phyloP scores from a whole-genome alignment of 208 protist genomes.

The Wallacemonas collosoma region DNA sequence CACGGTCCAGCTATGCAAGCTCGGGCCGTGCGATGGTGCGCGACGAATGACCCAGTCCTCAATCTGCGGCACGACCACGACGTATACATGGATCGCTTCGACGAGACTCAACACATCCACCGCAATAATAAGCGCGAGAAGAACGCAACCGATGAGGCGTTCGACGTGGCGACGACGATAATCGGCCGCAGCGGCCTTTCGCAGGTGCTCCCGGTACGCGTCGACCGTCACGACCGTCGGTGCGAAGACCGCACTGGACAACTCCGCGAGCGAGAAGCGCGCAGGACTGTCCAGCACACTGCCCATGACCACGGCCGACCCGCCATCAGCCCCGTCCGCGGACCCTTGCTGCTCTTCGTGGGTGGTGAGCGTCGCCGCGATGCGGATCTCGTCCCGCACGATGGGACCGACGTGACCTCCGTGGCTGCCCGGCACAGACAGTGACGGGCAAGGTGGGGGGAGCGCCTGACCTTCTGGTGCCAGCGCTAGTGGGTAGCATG shows the following conservation, averaged over 20 bases:
- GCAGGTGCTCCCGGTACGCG: neutral
- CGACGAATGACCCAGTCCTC: neutral
- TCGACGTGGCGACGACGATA: neutral
- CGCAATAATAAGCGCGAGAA: constrained; percentile 1
- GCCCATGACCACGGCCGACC: neutral
- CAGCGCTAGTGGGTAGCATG: neutral
- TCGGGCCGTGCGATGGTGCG: neutral
- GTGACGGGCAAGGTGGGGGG: neutral
- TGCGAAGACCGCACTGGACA: neutral
- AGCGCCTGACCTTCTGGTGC: neutral
- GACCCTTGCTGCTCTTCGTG: neutral
- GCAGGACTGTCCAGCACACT: neutral
- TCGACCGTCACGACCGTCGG: neutral
- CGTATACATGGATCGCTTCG: neutral
- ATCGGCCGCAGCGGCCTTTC: neutral
- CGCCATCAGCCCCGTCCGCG: too few species aligned
- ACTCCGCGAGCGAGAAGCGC: constrained; percentile 1
- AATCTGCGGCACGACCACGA: neutral
- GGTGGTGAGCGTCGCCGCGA: neutral
- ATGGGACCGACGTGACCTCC: too few species aligned
- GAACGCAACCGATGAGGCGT: neutral
- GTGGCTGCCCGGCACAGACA: neutral
- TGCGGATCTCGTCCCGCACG: neutral
- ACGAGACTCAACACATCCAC: constrained; percentile 1
- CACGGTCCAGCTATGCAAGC: neutral